These are phyloP conservation scores for Sporobolomyces roseus DNA, from an alignment of 768 basidiomycete species.

Conservation along the genomic window DNA sequence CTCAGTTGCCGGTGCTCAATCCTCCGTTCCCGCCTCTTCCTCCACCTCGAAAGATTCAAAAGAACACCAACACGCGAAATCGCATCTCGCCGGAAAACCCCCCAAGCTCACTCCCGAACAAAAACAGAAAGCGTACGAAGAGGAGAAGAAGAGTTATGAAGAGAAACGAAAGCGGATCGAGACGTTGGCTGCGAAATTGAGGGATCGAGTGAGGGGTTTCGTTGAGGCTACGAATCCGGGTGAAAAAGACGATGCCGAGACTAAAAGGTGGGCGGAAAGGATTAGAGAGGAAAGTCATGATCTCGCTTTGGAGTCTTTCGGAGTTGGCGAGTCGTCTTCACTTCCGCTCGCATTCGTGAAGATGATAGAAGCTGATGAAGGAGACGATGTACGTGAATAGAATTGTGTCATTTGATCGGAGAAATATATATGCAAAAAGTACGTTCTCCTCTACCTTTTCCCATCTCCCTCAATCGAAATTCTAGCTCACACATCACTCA, in stretches of 20 bases:
- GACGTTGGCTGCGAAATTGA: constrained; percentile 69
- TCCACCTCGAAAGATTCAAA: too few relatives aligned
- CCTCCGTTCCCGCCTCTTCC: background rate
- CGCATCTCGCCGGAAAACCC: constrained; percentile 35
- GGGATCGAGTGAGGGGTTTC: constrained; percentile 80
- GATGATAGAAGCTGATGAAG: too few relatives aligned
- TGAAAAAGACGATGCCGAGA: constrained; percentile 69
- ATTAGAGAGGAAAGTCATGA: constrained; percentile 85
- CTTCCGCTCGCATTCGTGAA: background rate
- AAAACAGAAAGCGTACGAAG: constrained; percentile 72
- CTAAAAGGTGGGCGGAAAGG: constrained; percentile 66
- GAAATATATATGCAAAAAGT: constrained; percentile 76
- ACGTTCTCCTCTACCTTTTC: constrained; percentile 51
- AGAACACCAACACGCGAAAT: too few relatives aligned
- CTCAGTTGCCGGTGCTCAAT: too few relatives aligned
- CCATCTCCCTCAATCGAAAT: background rate
- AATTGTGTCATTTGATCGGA: constrained; percentile 45
- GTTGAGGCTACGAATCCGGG: constrained; percentile 63
- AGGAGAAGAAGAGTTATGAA: constrained; percentile 62
- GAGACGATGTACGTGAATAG: constrained; percentile 11
- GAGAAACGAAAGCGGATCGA: constrained; percentile 74
- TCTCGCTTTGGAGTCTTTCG: constrained; percentile 93
- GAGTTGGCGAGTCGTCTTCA: constrained; percentile 68
- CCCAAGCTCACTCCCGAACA: constrained; percentile 69
- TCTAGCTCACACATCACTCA: background rate